Base-by-base conservation (phyloP, 2,329 filamentous ascomycete genomes). In the Aspergillus hiratsukae region DNA sequence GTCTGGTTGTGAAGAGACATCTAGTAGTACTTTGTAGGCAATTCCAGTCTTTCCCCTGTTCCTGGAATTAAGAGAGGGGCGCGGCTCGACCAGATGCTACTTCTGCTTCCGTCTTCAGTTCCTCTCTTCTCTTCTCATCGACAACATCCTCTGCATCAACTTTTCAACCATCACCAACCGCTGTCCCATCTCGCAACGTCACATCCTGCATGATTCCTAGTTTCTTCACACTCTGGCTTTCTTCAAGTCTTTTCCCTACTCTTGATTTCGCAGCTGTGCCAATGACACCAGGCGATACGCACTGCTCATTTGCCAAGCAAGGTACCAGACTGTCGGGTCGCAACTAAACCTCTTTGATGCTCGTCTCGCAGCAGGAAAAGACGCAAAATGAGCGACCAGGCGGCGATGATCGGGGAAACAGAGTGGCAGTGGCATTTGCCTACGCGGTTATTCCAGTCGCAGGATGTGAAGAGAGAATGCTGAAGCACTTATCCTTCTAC, bases 221-320 rank as follows among this genome's bases (percentile, higher is more conserved):
- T 11, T 51, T 48, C 17, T 49, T 37, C 14, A 35, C 45, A 49
- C 46, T 57, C 10, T 51, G 50, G 37, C 23, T 31, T 40, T 55
- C 53, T 52, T 56, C 56, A 53, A 40, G 25, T 31, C 27, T 37
- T 43, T 41, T 43, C 41, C 48, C 43, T 43, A 58, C 48, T 49
- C 23, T 52, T 43, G 50, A 53, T 40, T 54, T 25, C 62, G 64
- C 64, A 65, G 64, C 68, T 67, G 66, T 68, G 59, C 64, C 62
- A 65, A 64, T 65, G 64, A 61, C 56, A 61, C 52, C 49, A 58
- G 58, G 63, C 58, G 61, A 68, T 61, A 64, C 66, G 67, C 67
- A 70, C 69, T 68, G 70, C 66, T 63, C 59, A 52, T 60, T 70
- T 61, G 66, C 67, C 68, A 70, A 69, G 65, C 61, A 61, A 62